Evolutionary conservation across 2,329 filamentous ascomycete genomes (phyloP).

Genomic region (Reticulascus tulasneorum): DNA sequence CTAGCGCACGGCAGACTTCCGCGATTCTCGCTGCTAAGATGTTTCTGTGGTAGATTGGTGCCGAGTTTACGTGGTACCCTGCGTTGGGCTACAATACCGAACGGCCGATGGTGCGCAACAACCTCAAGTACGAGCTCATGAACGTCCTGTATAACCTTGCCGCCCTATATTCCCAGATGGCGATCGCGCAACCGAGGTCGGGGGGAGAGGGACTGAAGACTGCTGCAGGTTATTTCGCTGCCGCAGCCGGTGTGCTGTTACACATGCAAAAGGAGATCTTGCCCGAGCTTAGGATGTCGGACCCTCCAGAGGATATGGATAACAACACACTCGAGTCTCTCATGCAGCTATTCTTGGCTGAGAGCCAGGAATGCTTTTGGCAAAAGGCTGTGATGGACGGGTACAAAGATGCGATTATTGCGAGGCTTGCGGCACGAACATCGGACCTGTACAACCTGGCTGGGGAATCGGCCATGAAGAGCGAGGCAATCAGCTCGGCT

Average conservation of each 20-base stretch:
- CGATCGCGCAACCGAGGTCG: constrained; percentile 71
- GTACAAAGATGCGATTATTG: constrained; percentile 87
- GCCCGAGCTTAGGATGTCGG: constrained; percentile 74
- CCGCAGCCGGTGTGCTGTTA: constrained; percentile 76
- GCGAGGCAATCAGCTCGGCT: constrained; percentile 82
- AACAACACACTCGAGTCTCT: constrained; percentile 78
- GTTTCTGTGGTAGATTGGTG: constrained; percentile 64
- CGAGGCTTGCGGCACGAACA: constrained; percentile 83
- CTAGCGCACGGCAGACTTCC: background rate
- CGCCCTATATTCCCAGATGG: constrained; percentile 89
- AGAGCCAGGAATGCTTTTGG: constrained; percentile 98
- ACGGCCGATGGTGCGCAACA: constrained; percentile 62
- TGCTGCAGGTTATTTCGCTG: constrained; percentile 85
- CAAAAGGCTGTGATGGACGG: constrained; percentile 92
- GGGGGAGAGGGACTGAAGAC: constrained; percentile 80
- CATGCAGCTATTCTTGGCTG: constrained; percentile 78
- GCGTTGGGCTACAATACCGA: constrained; percentile 86
- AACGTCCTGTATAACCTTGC: constrained; percentile 93
- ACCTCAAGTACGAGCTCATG: constrained; percentile 77
- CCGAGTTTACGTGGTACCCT: constrained; percentile 95
- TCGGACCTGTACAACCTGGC: constrained; percentile 86
- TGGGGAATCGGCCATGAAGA: constrained; percentile 81
- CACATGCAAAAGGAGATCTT: constrained; percentile 75
- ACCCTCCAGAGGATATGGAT: constrained; percentile 95
- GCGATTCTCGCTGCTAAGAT: background rate